Conservation (phyloP, 2,329 filamentous ascomycete species). For the Helminthosporium solani region DNA sequence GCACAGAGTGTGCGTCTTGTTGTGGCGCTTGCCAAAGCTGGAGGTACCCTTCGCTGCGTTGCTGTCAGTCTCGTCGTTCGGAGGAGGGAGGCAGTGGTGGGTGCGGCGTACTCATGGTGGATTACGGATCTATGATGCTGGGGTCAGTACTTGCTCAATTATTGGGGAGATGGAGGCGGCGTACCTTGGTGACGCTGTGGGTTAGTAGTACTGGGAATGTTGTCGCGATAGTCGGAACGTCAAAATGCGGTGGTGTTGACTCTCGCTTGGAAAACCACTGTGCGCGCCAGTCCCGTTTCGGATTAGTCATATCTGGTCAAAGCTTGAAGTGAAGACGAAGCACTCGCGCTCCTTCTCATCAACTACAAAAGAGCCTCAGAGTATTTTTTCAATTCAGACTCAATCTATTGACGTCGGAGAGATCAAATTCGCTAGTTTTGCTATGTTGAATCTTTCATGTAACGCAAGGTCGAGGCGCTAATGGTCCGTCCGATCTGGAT, state of each 20-base stretch:
- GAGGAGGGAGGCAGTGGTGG: slow-evolving; percentile 22
- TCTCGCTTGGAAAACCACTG: slow-evolving; percentile 7
- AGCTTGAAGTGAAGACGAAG: background rate
- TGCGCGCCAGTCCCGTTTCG: slow-evolving; percentile 10
- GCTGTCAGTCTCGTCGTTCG: slow-evolving; percentile 46
- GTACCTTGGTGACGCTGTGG: slow-evolving; percentile 41
- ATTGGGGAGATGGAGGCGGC: slow-evolving; percentile 10
- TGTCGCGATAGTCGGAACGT: slow-evolving; percentile 17
- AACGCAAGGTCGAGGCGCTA: too few relatives aligned
- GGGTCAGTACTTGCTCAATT: slow-evolving; percentile 22
- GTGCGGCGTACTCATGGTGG: slow-evolving; percentile 59
- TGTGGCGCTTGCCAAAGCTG: slow-evolving; percentile 21
- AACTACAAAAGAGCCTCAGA: too few relatives aligned
- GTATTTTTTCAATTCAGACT: too few relatives aligned
- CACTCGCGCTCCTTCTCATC: too few relatives aligned
- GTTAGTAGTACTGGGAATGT: slow-evolving; percentile 39
- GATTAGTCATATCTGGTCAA: background rate
- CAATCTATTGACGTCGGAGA: too few relatives aligned
- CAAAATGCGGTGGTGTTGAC: slow-evolving; percentile 6
- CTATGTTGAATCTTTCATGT: too few relatives aligned
- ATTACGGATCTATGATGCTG: slow-evolving; percentile 46
- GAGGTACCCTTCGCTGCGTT: slow-evolving; percentile 61
- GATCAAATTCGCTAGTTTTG: too few relatives aligned
- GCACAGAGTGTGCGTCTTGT: slow-evolving; percentile 77
- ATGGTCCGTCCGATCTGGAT: too few relatives aligned